Conservation (phyloP, 2,329 filamentous ascomycete genomes). For the Nannizziopsis barbatae region DNA sequence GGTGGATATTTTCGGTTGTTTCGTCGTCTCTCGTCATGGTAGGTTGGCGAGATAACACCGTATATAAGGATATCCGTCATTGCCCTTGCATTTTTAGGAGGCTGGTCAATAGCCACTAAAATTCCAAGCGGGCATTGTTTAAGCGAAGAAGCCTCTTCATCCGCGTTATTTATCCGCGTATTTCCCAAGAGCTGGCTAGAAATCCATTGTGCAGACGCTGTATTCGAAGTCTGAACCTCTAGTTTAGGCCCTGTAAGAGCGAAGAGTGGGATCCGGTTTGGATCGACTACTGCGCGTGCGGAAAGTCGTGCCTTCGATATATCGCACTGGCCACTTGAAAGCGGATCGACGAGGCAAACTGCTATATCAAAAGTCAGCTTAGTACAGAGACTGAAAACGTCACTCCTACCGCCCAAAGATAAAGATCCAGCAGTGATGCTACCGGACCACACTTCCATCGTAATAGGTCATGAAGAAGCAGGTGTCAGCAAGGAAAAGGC, state of each 20-base stretch:
- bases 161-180: conserved; percentile 13
- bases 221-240: conserved; percentile 29
- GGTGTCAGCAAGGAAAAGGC: neutral
- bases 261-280: conserved; percentile 31
- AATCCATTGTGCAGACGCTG: conserved; percentile 30
- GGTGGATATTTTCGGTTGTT: neutral
- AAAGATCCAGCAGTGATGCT: conserved; percentile 2
- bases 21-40: neutral
- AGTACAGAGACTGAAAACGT: neutral
- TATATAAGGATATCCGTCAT: conserved; percentile 32
- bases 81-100: conserved; percentile 15
- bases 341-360: conserved; percentile 24
- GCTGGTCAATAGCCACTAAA: conserved; percentile 24
- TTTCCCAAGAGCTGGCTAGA: conserved; percentile 30
- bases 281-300: conserved; percentile 30
- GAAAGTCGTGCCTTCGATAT: conserved; percentile 26
- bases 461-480: neutral
- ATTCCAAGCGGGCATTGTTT: conserved; percentile 33
- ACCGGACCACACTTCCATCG: conserved; percentile 24
- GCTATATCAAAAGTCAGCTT: conserved; percentile 9
- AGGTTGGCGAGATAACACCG: conserved; percentile 23
- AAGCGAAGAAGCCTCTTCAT: conserved; percentile 16
- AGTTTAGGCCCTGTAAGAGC: conserved; percentile 32
- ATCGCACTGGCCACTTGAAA: conserved; percentile 25
- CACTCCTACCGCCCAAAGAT: neutral